Evolutionary conservation across 2,329 filamentous ascomycete genomes (phyloP).

Genomic region (Pseudogymnoascus sp.): DNA sequence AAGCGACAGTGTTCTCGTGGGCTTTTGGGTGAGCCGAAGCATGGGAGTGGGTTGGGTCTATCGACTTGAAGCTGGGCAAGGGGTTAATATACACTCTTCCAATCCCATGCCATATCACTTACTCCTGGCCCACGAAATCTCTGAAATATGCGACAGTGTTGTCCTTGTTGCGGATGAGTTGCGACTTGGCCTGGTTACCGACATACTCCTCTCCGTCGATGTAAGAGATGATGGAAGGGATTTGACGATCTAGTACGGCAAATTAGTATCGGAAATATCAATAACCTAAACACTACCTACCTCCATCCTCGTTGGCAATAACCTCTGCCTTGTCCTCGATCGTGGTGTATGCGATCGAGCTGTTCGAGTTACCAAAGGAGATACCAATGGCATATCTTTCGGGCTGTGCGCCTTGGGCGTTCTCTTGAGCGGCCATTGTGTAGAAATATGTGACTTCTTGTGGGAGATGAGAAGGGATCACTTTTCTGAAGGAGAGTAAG

Average conservation of each 20-base stretch:
- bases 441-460: slow-evolving; percentile 7
- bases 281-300: slow-evolving; percentile 39
- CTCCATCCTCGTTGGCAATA: slow-evolving; percentile 97
- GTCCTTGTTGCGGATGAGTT: slow-evolving; percentile 82
- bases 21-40: slow-evolving; percentile 85
- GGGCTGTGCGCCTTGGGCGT: slow-evolving; percentile 28
- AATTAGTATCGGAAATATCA: slow-evolving; percentile 9
- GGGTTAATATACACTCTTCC: slow-evolving; percentile 17
- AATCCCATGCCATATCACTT: slow-evolving; percentile 29
- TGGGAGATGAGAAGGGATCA: neutral
- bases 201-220: slow-evolving; percentile 95
- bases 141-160: slow-evolving; percentile 96
- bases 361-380: slow-evolving; percentile 97
- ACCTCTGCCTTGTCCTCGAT: slow-evolving; percentile 92
- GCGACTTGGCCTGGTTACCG: slow-evolving; percentile 87
- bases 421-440: slow-evolving; percentile 25
- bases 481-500: neutral
- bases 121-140: slow-evolving; percentile 93
- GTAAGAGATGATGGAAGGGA: slow-evolving; percentile 89
- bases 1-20: slow-evolving; percentile 61
- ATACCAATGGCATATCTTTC: slow-evolving; percentile 78
- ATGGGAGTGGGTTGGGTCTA: slow-evolving; percentile 93
- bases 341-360: slow-evolving; percentile 90
- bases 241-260: slow-evolving; percentile 69
- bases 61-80: slow-evolving; percentile 66